Percentiles rank a stretch among this genome's conserved stretches.
phyloP scores from a whole-genome alignment of 2,329 filamentous ascomycete genomes.

The Ambrosiella cleistominuta region DNA sequence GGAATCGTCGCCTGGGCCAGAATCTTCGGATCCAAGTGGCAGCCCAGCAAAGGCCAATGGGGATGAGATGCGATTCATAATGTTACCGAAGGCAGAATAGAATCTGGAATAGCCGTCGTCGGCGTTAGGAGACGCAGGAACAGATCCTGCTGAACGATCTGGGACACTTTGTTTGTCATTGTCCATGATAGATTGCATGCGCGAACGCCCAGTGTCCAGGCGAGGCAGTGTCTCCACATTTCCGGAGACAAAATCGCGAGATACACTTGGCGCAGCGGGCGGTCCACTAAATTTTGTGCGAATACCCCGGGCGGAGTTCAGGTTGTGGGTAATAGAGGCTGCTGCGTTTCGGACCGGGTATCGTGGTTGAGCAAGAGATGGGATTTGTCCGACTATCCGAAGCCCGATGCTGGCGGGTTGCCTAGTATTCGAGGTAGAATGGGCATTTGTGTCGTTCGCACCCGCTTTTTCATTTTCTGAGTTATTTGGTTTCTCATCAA shows the following conservation, averaged over 20 bases:
- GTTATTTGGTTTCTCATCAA: constrained; percentile 6
- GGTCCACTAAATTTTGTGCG: constrained; percentile 45
- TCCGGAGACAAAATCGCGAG: constrained; percentile 55
- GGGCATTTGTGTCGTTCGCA: neutral
- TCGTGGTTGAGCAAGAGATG: constrained; percentile 22
- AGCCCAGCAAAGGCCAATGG: constrained; percentile 86
- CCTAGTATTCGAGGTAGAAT: neutral
- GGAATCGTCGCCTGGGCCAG: constrained; percentile 13
- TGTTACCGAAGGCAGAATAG: constrained; percentile 76
- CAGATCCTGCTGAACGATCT: constrained; percentile 14
- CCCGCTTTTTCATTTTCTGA: constrained; percentile 22
- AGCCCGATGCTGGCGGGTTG: constrained; percentile 17
- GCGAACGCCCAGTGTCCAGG: constrained; percentile 28
- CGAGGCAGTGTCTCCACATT: constrained; percentile 43
- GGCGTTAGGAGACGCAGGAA: constrained; percentile 6
- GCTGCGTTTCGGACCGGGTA: constrained; percentile 40
- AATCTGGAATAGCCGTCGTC: constrained; percentile 81
- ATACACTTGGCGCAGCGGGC: constrained; percentile 54
- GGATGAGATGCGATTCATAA: constrained; percentile 77
- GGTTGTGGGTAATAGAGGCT: constrained; percentile 74
- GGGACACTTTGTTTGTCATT: constrained; percentile 35
- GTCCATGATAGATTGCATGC: constrained; percentile 40
- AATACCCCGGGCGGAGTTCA: constrained; percentile 74
- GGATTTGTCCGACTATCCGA: constrained; percentile 24
- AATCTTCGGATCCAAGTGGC: constrained; percentile 47